Evolutionary conservation across 441 rosid species (phyloP).

Genomic region (Eutrema salsugineum): DNA sequence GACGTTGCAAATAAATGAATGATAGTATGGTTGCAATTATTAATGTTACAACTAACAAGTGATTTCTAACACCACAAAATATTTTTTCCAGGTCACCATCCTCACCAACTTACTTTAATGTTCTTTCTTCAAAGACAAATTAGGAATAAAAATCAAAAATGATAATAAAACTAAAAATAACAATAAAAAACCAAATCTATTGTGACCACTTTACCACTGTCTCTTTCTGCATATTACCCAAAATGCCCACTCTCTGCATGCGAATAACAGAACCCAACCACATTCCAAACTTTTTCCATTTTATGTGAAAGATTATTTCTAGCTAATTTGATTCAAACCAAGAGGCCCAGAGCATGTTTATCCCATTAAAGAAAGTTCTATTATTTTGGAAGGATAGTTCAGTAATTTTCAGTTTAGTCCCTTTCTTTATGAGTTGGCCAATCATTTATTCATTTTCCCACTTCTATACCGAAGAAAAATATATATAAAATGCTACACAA

Average conservation of each 20-base stretch:
- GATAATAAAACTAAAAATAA: not conserved
- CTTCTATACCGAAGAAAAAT: not conserved
- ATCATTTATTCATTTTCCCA: slow-evolving; percentile 15
- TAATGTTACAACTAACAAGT: slow-evolving; percentile 8
- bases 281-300: not conserved
- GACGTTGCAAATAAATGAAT: not conserved
- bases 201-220: slow-evolving; percentile 24
- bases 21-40: slow-evolving; percentile 14
- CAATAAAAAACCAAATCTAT: not conserved
- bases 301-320: not conserved
- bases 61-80: slow-evolving; percentile 10
- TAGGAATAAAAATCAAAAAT: not conserved
- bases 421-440: slow-evolving; percentile 22
- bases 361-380: slow-evolving; percentile 12
- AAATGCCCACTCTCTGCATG: not conserved
- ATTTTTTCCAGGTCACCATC: slow-evolving; percentile 2
- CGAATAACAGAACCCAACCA: slow-evolving; percentile 13
- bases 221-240: slow-evolving; percentile 15
- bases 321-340: not conserved
- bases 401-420: not conserved
- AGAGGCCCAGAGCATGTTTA: not conserved
- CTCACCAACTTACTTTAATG: slow-evolving; percentile 24
- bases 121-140: not conserved
- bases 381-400: not conserved
- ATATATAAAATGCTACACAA: not conserved